These are phyloP conservation scores for Malus hybrid DNA, from an alignment of 331 rosid species.

Conservation along the genomic window DNA sequence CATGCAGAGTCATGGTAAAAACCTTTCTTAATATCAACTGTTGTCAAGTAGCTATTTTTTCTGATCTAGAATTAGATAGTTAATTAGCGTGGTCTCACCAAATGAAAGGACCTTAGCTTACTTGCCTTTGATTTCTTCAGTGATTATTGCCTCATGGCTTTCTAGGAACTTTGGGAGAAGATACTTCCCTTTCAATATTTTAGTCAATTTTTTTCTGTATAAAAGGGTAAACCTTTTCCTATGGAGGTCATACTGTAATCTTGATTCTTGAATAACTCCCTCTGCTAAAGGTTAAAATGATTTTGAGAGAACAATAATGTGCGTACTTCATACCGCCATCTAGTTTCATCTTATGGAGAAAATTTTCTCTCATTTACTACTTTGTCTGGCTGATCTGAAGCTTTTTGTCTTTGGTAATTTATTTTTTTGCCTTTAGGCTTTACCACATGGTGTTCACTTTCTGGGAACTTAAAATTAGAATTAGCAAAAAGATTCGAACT, in stretches of 20 bases:
- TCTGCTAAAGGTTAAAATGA: background rate
- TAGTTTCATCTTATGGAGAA: background rate
- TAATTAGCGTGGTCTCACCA: background rate
- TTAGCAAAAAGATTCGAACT: background rate
- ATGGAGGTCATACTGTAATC: background rate
- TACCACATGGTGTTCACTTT: background rate
- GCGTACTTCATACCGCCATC: background rate
- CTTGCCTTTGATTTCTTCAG: background rate
- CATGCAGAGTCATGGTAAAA: conserved; percentile 87
- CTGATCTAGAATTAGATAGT: background rate
- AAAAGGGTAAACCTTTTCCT: background rate
- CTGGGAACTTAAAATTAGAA: background rate
- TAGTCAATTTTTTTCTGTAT: background rate
- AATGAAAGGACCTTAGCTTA: background rate
- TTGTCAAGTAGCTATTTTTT: conserved; percentile 1
- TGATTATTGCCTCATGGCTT: background rate
- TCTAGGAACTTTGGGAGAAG: background rate
- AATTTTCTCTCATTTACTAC: background rate
- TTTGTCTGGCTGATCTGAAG: background rate
- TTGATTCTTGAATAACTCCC: background rate
- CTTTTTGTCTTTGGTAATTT: background rate
- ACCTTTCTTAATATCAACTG: conserved; percentile 8
- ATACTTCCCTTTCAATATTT: background rate
- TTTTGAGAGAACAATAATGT: background rate
- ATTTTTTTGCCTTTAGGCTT: background rate